These are phyloP conservation scores for Asclepias syriaca DNA, from an alignment of 257 asterid genomes.

Conservation along the genomic window DNA sequence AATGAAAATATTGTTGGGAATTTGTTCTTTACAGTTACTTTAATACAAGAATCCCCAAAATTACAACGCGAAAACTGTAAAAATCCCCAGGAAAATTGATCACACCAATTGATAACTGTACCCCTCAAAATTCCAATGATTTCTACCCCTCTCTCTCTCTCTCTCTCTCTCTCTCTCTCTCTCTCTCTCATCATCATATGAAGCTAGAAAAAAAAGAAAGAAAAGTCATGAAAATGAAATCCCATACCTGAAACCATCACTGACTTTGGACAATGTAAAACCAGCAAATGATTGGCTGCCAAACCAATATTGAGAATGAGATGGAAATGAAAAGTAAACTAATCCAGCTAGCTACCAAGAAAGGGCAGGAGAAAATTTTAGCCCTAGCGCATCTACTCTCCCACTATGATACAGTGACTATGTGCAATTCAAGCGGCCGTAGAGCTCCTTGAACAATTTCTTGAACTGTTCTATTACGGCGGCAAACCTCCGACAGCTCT, in stretches of 20 bases:
- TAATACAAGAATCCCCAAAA: slow-evolving; percentile 12
- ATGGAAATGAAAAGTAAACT: slow-evolving; percentile 17
- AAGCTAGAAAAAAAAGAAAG: slow-evolving; percentile 2
- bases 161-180: too few species aligned
- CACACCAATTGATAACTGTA: slow-evolving; percentile 3
- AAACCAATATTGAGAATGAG: slow-evolving; percentile 21
- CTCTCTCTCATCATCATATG: too few species aligned
- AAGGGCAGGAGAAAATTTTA: slow-evolving; percentile 48
- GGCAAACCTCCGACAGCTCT: slow-evolving; percentile 87
- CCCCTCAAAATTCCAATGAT: slow-evolving; percentile 2
- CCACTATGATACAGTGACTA: slow-evolving; percentile 52
- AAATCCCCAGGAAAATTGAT: not conserved
- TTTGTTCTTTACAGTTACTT: slow-evolving; percentile 1
- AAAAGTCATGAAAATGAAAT: not conserved
- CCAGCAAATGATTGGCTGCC: slow-evolving; percentile 22
- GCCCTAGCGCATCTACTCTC: slow-evolving; percentile 48
- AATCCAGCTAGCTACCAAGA: slow-evolving; percentile 21
- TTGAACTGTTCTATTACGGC: slow-evolving; percentile 94
- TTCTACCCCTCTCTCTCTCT: not conserved
- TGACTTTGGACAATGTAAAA: slow-evolving; percentile 7
- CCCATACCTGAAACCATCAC: not conserved
- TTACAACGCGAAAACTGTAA: slow-evolving; percentile 3
- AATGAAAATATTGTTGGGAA: too few species aligned
- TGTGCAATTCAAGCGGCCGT: slow-evolving; percentile 81
- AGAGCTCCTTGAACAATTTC: slow-evolving; percentile 95